Evolutionary conservation across 176 grass and related monocot genomes (phyloP), one percentile per base, ranked within the genome.

Genomic region (Carex littledalei): DNA sequence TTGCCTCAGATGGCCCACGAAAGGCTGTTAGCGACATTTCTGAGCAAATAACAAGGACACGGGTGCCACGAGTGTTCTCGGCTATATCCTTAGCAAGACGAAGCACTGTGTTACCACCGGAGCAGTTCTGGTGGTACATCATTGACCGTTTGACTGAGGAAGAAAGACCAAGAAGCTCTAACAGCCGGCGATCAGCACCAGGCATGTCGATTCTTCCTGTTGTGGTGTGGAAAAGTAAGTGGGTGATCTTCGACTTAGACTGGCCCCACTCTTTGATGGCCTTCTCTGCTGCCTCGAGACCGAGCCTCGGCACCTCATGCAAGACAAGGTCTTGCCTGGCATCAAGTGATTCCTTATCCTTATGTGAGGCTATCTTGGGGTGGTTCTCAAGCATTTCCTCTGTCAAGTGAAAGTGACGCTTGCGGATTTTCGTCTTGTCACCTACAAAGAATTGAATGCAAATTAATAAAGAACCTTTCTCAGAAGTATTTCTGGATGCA

Each of bases 251-350:
- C 3, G 80, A 82, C 37, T 29, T 82, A 1, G 80, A n/a, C 34
- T 82, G 80, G 5, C 80, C 80, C 80, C 80, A 82, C 35, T 82
- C 80, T 43, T 82, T 63, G 9, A 82, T 21, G 6, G 80, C 80
- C 35, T 82, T 65, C 57, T 47, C 41, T 24, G 80, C 80, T 24
- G 60, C 80, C 37, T 45, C 67, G 0, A 45, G 17, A n/a, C 17
- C 67, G 34, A 71, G 67, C 67, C 37, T 71, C 17, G 67, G 67
- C 17, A 71, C 67, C 37, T 45, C 67, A 20, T 14, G 1, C 0
- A 45, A 43, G 37, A 71, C 67, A 20, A 45, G 41, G 37, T 71
- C 67, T 20, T 71, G 67, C 67, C 67, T 18, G 6, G 67, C 67
- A 43, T 71, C 67, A 15, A 71, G 67, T 1, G 67, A 71, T 71